These are phyloP conservation scores for Cutaneotrichosporon arboriforme DNA, from an alignment of 1,284 basidiomycete species.

Conservation along the genomic window DNA sequence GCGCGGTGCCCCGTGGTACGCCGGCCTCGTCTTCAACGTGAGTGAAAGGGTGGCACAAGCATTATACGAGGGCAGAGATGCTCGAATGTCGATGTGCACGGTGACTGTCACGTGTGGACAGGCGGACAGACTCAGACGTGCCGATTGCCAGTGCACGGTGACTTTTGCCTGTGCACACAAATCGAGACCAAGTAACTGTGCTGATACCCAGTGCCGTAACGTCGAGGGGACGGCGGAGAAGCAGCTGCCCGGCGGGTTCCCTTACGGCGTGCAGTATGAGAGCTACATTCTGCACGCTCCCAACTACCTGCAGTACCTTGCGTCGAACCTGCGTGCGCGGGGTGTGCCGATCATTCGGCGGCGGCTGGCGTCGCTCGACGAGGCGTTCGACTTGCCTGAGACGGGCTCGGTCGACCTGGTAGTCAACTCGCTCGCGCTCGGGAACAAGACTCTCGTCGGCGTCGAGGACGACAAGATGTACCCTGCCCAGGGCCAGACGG, in stretches of 20 bases:
- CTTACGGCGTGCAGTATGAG: constrained; percentile 34
- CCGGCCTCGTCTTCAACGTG: constrained; percentile 54
- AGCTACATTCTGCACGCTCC: constrained; percentile 46
- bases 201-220: constrained; percentile 1
- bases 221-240: constrained; percentile 4
- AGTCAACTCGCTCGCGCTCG: constrained; percentile 51
- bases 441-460: constrained; percentile 38
- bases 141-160: too few relatives aligned
- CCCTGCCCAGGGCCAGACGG: constrained; percentile 45
- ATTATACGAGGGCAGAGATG: too few relatives aligned
- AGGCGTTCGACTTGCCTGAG: constrained; percentile 39
- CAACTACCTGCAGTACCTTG: constrained; percentile 41
- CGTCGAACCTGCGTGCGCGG: constrained; percentile 25
- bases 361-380: constrained; percentile 40
- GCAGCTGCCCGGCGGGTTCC: constrained; percentile 21
- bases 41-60: constrained; percentile 25
- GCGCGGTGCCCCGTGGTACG: constrained; percentile 53
- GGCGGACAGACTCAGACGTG: too few relatives aligned
- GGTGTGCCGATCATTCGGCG: constrained; percentile 40
- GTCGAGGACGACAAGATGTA: constrained; percentile 43
- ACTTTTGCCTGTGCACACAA: neutral
- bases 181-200: neutral
- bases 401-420: constrained; percentile 39
- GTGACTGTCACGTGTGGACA: too few relatives aligned
- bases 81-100: too few relatives aligned